phyloP scores from a whole-genome alignment of 2,329 filamentous ascomycete genomes.

The Pseudopithomyces maydicus region DNA sequence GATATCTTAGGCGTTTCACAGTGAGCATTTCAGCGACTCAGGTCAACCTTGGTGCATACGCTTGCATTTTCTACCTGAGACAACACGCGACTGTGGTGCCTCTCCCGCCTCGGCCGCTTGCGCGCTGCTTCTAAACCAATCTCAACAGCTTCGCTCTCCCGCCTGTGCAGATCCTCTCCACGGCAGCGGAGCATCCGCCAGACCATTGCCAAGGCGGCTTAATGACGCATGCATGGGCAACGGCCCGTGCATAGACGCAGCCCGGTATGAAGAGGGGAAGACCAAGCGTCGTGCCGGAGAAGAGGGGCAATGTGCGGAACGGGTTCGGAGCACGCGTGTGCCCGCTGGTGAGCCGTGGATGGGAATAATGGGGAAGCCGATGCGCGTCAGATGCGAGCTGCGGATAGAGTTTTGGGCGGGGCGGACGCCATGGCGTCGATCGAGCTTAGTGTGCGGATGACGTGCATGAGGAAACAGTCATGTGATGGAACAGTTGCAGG shows the following conservation, averaged over 20 bases:
- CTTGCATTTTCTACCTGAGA: too few relatives aligned
- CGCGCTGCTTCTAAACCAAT: too few relatives aligned
- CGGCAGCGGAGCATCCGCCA: too few relatives aligned
- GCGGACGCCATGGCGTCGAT: constrained; percentile 2
- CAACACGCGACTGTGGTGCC: too few relatives aligned
- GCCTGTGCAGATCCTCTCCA: too few relatives aligned
- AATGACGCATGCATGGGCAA: not conserved
- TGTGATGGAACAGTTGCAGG: constrained; percentile 18
- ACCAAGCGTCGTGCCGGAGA: not conserved
- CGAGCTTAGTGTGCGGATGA: constrained; percentile 13
- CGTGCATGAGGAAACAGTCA: constrained; percentile 18
- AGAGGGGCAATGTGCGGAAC: not conserved
- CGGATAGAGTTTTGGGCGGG: constrained; percentile 6
- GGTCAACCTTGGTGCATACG: too few relatives aligned
- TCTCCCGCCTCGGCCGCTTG: too few relatives aligned
- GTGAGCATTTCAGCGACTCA: too few relatives aligned
- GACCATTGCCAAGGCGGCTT: not conserved
- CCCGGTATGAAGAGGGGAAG: not conserved
- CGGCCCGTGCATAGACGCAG: not conserved
- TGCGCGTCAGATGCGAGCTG: not conserved
- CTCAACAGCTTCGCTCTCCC: too few relatives aligned
- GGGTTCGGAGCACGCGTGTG: not conserved
- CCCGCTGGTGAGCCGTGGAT: constrained; percentile 1
- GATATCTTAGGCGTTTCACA: too few relatives aligned
- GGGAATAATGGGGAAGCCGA: not conserved